Base-by-base conservation (phyloP, 148 eudicot species). In the Salicornia ramosissima region DNA sequence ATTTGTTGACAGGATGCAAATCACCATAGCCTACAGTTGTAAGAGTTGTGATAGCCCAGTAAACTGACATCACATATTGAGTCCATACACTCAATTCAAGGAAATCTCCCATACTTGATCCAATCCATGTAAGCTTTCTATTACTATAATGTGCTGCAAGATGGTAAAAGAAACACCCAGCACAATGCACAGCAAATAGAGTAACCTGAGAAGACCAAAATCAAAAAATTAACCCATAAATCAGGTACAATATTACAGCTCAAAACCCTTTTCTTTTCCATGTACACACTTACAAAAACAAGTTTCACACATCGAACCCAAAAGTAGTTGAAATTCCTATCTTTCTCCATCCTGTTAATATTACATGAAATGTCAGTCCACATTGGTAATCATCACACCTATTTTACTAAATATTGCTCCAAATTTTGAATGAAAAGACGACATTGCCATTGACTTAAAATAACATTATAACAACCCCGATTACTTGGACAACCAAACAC, bases 31-130 rank as follows among this genome's bases (percentile, higher is more conserved):
- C 97, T 29, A 89, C 92, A 10, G 96, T 91, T 2, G 90, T 81
- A 62, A 91, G 77, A 52, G 97, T 91, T n/a, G 96, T 89, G 71
- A 91, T 91, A 36, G 96, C 88, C 97, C 97, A 91, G 68, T 91
- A 91, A 33, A 89, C 82, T 0, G 97, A 77, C 68, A 85, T 89
- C 49, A 87, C 79, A 73, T 91, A 91, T 21, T 86, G 80, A 34
- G 80, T 80, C 96, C 90, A 89, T 43, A 87, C 11, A 70, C 97
- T 87, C 59, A 56, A 19, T 15, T 80, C 26, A 49, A 55, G 75
- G 51, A 89, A 90, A 71, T 85, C 77, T 15, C 21, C 83, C 70
- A 70, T 70, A 33, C 79, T 25, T 62, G 77, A 67, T 70, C 96
- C 92, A 19, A 91, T 87, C 97, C 97, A 91, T 52, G 97, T 91